Percentiles rank a stretch among this genome's conserved stretches.
These are phyloP conservation scores for Crucibulum parvulum DNA, from an alignment of 1,284 basidiomycete genomes.

Conservation along the genomic window DNA sequence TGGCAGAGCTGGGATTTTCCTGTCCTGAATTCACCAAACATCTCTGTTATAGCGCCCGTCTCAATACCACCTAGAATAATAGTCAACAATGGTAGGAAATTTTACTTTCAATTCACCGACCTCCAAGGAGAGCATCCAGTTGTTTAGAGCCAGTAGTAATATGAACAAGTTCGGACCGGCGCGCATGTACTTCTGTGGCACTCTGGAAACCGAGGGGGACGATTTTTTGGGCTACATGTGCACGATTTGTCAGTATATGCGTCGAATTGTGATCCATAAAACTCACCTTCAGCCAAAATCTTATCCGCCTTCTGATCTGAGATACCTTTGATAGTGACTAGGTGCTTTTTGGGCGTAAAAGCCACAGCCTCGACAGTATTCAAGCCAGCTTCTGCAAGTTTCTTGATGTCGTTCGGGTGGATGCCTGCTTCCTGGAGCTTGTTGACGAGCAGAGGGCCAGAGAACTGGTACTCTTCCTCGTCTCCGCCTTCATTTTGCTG, in stretches of 20 bases:
- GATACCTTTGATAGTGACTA: constrained; percentile 95
- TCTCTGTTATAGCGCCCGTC: constrained; percentile 97
- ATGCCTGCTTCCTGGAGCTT: constrained; percentile 95
- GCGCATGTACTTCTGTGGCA: constrained; percentile 96
- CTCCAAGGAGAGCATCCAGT: constrained; percentile 94
- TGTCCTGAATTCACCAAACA: constrained; percentile 99
- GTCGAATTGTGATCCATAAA: constrained; percentile 1
- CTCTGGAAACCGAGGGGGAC: constrained; percentile 99
- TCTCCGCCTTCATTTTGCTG: constrained; percentile 60
- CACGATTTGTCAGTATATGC: neutral
- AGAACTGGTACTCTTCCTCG: constrained; percentile 63
- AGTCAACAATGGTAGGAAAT: constrained; percentile 13
- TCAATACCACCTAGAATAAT: constrained; percentile 85
- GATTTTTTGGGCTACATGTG: constrained; percentile 84
- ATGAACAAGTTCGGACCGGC: constrained; percentile 95
- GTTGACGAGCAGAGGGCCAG: constrained; percentile 82
- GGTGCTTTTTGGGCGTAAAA: constrained; percentile 95
- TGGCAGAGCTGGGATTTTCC: constrained; percentile 99
- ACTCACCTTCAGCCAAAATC: constrained; percentile 88
- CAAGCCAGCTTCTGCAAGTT: constrained; percentile 91
- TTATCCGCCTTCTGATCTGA: constrained; percentile 99
- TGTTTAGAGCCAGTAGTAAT: constrained; percentile 98
- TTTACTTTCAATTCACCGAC: constrained; percentile 49
- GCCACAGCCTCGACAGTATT: constrained; percentile 97
- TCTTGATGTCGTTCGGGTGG: constrained; percentile 92